Percentiles rank a stretch among this genome's conserved stretches.
Evolutionary conservation across 2,329 filamentous ascomycete species (phyloP).

Genomic region (Trichoderma hamatum): DNA sequence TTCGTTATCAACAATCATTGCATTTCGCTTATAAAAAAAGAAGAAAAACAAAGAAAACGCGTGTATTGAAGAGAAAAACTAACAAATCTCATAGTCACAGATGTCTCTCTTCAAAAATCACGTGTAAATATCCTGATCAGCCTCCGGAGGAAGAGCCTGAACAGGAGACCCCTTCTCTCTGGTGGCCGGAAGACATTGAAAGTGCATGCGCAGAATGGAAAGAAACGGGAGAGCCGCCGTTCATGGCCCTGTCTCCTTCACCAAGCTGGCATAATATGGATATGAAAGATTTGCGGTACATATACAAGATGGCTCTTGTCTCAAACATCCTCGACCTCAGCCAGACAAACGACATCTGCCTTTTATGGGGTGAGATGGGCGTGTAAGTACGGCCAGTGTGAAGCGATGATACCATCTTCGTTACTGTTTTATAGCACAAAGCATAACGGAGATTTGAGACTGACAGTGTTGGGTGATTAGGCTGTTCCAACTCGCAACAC

Average conservation of each 20-base stretch:
- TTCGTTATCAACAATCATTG: background rate
- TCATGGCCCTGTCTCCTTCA: background rate
- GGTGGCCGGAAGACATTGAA: constrained; percentile 21
- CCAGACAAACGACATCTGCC: constrained; percentile 11
- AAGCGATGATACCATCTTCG: background rate
- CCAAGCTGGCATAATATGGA: constrained; percentile 18
- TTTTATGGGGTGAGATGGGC: constrained; percentile 19
- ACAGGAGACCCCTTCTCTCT: background rate
- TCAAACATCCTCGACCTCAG: constrained; percentile 16
- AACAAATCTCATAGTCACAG: constrained; percentile 1
- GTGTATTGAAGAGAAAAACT: background rate
- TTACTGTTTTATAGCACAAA: background rate
- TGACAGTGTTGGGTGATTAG: background rate
- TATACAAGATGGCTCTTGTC: constrained; percentile 21
- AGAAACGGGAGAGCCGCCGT: background rate
- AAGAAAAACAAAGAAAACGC: background rate
- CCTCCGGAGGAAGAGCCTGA: background rate
- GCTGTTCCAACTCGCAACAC: constrained; percentile 11
- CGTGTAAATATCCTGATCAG: constrained; percentile 8
- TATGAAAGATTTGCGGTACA: constrained; percentile 16
- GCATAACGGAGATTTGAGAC: background rate
- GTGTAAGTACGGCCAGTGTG: background rate
- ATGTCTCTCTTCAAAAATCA: constrained; percentile 13
- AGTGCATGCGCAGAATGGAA: constrained; percentile 2
- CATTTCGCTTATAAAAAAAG: background rate